These are phyloP conservation scores for Trichosanthes truncata DNA, from an alignment of 306 rosid species.

Conservation along the genomic window DNA sequence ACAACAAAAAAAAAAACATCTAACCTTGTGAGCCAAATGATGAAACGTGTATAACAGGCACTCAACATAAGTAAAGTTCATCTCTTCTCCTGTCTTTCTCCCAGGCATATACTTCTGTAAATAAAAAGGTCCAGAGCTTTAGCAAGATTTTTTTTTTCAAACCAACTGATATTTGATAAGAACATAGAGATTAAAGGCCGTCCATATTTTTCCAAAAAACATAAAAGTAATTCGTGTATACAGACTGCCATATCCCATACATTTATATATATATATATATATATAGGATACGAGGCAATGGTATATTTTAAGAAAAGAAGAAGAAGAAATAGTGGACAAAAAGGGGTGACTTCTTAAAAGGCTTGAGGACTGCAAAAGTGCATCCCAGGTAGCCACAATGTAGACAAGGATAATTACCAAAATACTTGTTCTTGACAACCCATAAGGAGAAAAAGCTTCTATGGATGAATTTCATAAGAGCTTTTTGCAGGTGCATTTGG, in stretches of 20 bases:
- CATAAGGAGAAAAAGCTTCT: not conserved
- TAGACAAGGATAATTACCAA: not conserved
- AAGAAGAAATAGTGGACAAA: not conserved
- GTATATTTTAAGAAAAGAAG: not conserved
- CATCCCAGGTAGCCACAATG: not conserved
- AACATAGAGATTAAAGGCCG: not conserved
- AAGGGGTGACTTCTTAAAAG: not conserved
- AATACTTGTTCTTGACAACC: not conserved
- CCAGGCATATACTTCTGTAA: slow-evolving; percentile 81
- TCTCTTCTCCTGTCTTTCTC: slow-evolving; percentile 90
- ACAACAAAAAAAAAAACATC: not conserved
- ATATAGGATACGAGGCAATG: not conserved
- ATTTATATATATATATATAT: not conserved
- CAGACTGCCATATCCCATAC: not conserved
- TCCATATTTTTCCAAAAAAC: not conserved
- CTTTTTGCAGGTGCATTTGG: not conserved
- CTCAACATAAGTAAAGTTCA: slow-evolving; percentile 85
- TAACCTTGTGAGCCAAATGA: slow-evolving; percentile 93
- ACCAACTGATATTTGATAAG: not conserved
- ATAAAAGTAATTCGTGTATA: not conserved
- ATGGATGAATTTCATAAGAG: not conserved
- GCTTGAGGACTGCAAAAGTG: not conserved
- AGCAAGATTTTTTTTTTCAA: not conserved
- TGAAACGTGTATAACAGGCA: slow-evolving; percentile 91
- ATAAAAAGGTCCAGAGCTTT: not conserved